These are phyloP conservation scores for Sporothrix sp. DNA, from an alignment of 2,329 filamentous ascomycete genomes.

Conservation along the genomic window DNA sequence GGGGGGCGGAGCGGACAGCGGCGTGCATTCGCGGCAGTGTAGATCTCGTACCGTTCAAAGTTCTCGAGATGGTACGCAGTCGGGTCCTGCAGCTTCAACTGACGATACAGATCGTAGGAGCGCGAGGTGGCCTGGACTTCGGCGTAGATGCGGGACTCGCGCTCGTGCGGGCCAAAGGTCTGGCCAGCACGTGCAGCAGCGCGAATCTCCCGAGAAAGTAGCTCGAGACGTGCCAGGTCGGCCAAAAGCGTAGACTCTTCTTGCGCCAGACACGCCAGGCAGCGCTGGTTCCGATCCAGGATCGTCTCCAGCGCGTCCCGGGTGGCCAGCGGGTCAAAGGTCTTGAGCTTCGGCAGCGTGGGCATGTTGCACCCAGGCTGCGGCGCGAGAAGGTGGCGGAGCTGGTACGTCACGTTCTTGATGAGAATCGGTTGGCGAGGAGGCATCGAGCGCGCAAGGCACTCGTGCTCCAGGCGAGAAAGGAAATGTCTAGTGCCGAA, in stretches of 20 bases:
- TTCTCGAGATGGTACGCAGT: background rate
- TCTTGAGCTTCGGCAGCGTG: background rate
- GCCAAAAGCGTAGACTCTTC: background rate
- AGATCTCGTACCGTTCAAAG: conserved; percentile 1
- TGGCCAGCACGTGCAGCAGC: background rate
- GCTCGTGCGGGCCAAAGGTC: background rate
- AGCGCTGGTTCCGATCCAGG: background rate
- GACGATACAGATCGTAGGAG: background rate
- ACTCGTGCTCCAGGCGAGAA: background rate
- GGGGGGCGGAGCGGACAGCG: background rate
- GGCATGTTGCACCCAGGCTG: background rate
- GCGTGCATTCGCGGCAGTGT: background rate
- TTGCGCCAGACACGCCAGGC: background rate
- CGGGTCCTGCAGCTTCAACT: background rate
- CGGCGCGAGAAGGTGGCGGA: background rate
- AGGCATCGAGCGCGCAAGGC: background rate
- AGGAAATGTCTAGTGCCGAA: conserved; percentile 2
- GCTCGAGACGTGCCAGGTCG: background rate
- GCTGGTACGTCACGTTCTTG: background rate
- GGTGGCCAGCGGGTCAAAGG: background rate
- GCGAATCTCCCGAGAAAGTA: background rate
- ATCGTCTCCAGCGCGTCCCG: background rate
- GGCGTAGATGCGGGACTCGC: background rate
- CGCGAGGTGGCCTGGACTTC: background rate
- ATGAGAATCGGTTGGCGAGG: background rate